phyloP scores from a whole-genome alignment of 2,329 filamentous ascomycete genomes.

The Dothideomycetes sp. region DNA sequence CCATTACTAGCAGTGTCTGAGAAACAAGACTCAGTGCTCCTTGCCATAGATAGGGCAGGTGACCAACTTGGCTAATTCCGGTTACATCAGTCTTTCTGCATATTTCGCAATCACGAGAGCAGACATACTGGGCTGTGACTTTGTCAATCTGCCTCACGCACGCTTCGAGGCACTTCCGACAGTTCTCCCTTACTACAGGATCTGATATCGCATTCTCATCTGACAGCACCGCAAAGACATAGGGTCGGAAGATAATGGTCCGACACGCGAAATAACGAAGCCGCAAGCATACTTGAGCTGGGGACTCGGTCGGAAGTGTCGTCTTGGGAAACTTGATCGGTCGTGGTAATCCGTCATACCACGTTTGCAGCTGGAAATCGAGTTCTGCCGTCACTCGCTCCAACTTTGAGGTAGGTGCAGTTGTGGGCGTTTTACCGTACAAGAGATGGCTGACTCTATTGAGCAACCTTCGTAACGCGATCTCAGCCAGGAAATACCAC shows the following conservation, averaged over 20 bases:
- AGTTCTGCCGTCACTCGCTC: slow-evolving; percentile 72
- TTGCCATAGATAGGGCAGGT: slow-evolving; percentile 81
- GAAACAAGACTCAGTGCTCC: slow-evolving; percentile 75
- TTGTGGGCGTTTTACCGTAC: slow-evolving; percentile 19
- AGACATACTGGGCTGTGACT: slow-evolving; percentile 62
- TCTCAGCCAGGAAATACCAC: slow-evolving; percentile 81
- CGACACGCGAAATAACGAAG: slow-evolving; percentile 76
- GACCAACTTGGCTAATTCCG: slow-evolving; percentile 58
- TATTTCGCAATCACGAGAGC: not conserved
- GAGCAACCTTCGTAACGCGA: slow-evolving; percentile 65
- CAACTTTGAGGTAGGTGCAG: slow-evolving; percentile 60
- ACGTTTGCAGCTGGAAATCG: slow-evolving; percentile 73
- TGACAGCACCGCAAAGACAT: slow-evolving; percentile 69
- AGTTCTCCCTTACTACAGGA: slow-evolving; percentile 64
- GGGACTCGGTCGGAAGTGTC: slow-evolving; percentile 56
- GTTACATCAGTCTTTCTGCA: slow-evolving; percentile 6
- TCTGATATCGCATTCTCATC: slow-evolving; percentile 66
- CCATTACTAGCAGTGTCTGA: slow-evolving; percentile 75
- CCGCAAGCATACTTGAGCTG: slow-evolving; percentile 69
- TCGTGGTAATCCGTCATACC: slow-evolving; percentile 69
- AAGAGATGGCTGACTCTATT: slow-evolving; percentile 26
- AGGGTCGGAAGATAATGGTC: slow-evolving; percentile 78
- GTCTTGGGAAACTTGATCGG: slow-evolving; percentile 71
- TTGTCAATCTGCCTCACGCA: slow-evolving; percentile 72
- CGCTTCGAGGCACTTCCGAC: slow-evolving; percentile 72